phyloP scores from a whole-genome alignment of 2,329 filamentous ascomycete species.

The Acrodontium crateriforme region DNA sequence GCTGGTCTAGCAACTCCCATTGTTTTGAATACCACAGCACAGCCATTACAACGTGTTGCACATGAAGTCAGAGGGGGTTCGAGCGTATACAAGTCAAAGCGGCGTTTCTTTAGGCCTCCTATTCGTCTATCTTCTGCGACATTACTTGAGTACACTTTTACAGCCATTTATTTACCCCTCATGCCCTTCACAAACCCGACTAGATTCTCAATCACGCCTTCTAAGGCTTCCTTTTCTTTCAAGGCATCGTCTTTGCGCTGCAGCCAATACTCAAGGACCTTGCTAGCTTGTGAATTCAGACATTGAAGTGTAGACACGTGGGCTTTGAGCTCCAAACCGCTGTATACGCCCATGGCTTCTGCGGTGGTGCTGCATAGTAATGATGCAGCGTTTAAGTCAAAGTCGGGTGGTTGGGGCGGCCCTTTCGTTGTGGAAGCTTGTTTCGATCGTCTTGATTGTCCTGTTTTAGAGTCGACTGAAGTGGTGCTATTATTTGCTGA shows the following conservation, averaged over 20 bases:
- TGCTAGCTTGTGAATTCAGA: constrained; percentile 56
- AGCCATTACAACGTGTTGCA: no score
- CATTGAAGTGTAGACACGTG: constrained; percentile 59
- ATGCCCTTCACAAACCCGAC: constrained; percentile 57
- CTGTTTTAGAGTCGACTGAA: constrained; percentile 19
- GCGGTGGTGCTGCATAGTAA: constrained; percentile 74
- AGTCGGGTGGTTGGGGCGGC: constrained; percentile 53
- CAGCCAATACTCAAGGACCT: constrained; percentile 78
- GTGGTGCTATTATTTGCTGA: constrained; percentile 18
- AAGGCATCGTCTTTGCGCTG: constrained; percentile 74
- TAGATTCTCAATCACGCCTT: constrained; percentile 91
- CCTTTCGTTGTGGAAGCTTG: constrained; percentile 30
- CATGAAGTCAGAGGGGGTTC: no score
- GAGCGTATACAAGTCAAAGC: no score
- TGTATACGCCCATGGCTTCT: constrained; percentile 67
- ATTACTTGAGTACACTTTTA: no score
- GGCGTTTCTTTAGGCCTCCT: no score
- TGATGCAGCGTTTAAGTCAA: constrained; percentile 66
- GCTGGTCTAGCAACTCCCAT: no score
- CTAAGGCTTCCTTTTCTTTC: constrained; percentile 84
- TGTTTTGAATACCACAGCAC: no score
- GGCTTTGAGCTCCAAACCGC: constrained; percentile 56
- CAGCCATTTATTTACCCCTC: constrained; percentile 33
- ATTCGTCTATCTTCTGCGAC: no score
- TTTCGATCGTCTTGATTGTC: constrained; percentile 19